Conservation (phyloP, 2,329 filamentous ascomycete species). For the Claviceps sp. region DNA sequence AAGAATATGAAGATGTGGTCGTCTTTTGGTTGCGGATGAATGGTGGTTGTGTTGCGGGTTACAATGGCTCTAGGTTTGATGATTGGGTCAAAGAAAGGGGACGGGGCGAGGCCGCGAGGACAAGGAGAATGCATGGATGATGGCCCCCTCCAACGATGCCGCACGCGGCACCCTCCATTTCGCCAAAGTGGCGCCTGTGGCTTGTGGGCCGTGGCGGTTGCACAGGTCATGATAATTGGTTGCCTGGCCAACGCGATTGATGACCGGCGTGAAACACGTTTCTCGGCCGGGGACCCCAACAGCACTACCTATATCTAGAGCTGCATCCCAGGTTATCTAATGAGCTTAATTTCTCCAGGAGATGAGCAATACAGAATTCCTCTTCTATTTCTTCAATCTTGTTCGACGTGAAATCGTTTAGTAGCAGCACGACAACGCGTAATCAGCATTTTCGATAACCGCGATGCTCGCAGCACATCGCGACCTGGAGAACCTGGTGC, state of each 20-base stretch:
- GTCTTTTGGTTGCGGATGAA: constrained; percentile 9
- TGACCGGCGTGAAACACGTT: constrained; percentile 4
- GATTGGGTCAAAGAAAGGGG: constrained; percentile 19
- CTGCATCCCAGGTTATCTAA: not conserved
- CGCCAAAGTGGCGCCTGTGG: constrained; percentile 12
- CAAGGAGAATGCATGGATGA: constrained; percentile 17
- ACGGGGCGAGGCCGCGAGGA: constrained; percentile 11
- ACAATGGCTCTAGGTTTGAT: constrained; percentile 18
- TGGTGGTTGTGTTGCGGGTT: constrained; percentile 17
- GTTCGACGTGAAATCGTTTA: not conserved
- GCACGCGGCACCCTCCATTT: not conserved
- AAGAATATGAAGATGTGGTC: not conserved
- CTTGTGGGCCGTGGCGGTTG: constrained; percentile 15
- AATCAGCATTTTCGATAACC: not conserved
- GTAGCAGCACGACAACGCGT: not conserved
- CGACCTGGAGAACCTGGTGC: constrained; percentile 80
- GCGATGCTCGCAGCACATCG: constrained; percentile 63
- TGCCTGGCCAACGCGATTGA: constrained; percentile 15
- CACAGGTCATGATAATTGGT: constrained; percentile 8
- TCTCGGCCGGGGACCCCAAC: constrained; percentile 8
- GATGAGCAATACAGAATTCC: not conserved
- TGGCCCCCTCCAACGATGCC: constrained; percentile 22
- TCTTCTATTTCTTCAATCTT: not conserved
- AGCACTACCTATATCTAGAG: constrained; percentile 4
- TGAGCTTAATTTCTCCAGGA: not conserved